phyloP scores from a whole-genome alignment of 2,329 filamentous ascomycete genomes.

The Fusarium sp. region DNA sequence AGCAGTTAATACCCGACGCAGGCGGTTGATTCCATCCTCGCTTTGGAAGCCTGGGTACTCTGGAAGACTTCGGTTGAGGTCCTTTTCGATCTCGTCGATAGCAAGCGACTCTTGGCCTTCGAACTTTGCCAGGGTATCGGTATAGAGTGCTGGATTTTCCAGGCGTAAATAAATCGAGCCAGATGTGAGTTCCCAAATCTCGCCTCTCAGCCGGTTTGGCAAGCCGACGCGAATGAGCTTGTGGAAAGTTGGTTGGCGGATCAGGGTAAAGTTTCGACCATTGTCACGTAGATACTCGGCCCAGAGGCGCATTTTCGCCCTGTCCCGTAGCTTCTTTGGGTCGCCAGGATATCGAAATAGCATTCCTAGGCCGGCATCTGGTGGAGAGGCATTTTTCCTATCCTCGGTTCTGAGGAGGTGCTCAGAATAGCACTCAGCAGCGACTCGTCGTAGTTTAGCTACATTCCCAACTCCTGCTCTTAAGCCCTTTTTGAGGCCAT shows the following conservation, averaged over 20 bases:
- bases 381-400: slow-evolving; percentile 65
- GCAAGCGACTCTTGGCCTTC: slow-evolving; percentile 89
- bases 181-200: slow-evolving; percentile 95
- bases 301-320: slow-evolving; percentile 98
- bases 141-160: slow-evolving; percentile 84
- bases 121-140: slow-evolving; percentile 84
- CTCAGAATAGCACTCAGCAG: slow-evolving; percentile 90
- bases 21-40: slow-evolving; percentile 89
- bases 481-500: slow-evolving; percentile 90
- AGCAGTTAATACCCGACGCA: slow-evolving; percentile 90
- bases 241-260: slow-evolving; percentile 96
- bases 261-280: slow-evolving; percentile 88
- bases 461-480: slow-evolving; percentile 89
- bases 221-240: slow-evolving; percentile 95
- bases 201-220: slow-evolving; percentile 90
- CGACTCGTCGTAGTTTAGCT: slow-evolving; percentile 81
- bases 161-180: slow-evolving; percentile 90
- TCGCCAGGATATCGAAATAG: slow-evolving; percentile 95
- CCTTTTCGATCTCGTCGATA: slow-evolving; percentile 99
- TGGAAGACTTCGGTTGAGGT: slow-evolving; percentile 92
- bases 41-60: slow-evolving; percentile 98
- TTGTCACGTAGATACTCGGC: slow-evolving; percentile 96
- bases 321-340: slow-evolving; percentile 89
- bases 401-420: slow-evolving; percentile 74
- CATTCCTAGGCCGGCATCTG: slow-evolving; percentile 94